Conservation (phyloP, 331 rosid genomes). For the Malus hybrid region DNA sequence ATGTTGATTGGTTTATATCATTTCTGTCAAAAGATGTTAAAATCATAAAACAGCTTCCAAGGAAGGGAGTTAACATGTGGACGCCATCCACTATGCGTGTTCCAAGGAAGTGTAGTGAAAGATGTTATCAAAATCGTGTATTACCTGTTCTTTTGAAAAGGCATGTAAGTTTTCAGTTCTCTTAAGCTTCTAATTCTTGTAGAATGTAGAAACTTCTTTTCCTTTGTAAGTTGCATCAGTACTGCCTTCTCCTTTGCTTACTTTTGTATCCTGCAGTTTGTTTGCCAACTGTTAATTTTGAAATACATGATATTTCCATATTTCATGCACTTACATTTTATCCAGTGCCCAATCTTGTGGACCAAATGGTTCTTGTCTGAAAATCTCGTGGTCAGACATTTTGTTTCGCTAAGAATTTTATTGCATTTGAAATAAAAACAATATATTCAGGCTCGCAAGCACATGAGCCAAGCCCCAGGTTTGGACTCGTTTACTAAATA, state of each 20-base stretch:
- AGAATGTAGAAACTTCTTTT: neutral
- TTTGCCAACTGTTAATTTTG: neutral
- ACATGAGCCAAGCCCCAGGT: neutral
- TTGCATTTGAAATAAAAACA: neutral
- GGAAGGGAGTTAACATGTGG: constrained; percentile 56
- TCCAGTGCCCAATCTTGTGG: neutral
- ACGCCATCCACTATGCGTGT: constrained; percentile 77
- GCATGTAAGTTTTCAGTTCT: constrained; percentile 68
- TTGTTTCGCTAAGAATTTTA: neutral
- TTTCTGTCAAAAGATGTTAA: constrained; percentile 73
- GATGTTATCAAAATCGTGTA: constrained; percentile 77
- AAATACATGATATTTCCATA: neutral
- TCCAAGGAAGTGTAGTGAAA: constrained; percentile 93
- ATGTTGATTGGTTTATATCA: constrained; percentile 78
- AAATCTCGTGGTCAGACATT: neutral
- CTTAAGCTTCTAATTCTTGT: constrained; percentile 14
- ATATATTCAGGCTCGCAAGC: neutral
- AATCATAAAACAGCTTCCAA: constrained; percentile 79
- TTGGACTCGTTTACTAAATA: neutral
- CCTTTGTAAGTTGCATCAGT: too few relatives aligned
- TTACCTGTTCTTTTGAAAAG: constrained; percentile 85
- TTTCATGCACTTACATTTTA: neutral
- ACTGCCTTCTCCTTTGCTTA: neutral
- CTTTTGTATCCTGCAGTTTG: neutral
- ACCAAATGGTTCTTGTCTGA: neutral